Evolutionary conservation across 345 rosid species (phyloP).

Genomic region (Populus davidiana): DNA sequence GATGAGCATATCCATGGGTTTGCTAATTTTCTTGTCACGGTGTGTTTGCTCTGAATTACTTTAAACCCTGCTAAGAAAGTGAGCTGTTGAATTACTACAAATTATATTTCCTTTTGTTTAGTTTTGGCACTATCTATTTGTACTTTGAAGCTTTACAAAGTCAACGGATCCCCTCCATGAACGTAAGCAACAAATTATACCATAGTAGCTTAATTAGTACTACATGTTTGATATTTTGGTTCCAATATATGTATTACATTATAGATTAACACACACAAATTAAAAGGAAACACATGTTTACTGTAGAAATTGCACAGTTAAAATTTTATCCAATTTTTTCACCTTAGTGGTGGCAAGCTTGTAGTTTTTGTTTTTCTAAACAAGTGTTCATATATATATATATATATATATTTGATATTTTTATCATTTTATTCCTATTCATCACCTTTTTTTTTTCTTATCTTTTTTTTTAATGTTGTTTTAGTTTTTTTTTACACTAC

Average conservation of each 20-base stretch:
- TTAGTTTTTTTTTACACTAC: no score
- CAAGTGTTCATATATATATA: no score
- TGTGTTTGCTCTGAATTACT: conserved; percentile 34
- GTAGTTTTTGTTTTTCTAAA: no score
- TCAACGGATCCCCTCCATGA: conserved; percentile 26
- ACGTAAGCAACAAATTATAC: conserved; percentile 19
- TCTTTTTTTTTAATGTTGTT: no score
- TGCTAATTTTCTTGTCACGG: conserved; percentile 30
- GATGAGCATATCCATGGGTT: conserved; percentile 6
- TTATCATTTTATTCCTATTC: no score
- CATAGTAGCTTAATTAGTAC: no score
- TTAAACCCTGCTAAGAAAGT: conserved; percentile 26
- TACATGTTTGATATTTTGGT: neutral
- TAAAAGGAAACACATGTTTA: no score
- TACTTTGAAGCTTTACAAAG: conserved; percentile 14
- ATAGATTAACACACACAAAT: no score
- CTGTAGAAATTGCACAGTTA: no score
- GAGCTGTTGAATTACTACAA: conserved; percentile 36
- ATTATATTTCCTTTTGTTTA: neutral
- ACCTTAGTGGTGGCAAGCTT: no score
- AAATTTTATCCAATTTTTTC: no score
- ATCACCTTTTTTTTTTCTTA: no score
- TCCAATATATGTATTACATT: neutral
- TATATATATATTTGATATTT: neutral
- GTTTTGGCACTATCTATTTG: neutral